Evolutionary conservation across 768 basidiomycete genomes (phyloP), one percentile per base, ranked within the genome.

Genomic region (Boletus fagicola): DNA sequence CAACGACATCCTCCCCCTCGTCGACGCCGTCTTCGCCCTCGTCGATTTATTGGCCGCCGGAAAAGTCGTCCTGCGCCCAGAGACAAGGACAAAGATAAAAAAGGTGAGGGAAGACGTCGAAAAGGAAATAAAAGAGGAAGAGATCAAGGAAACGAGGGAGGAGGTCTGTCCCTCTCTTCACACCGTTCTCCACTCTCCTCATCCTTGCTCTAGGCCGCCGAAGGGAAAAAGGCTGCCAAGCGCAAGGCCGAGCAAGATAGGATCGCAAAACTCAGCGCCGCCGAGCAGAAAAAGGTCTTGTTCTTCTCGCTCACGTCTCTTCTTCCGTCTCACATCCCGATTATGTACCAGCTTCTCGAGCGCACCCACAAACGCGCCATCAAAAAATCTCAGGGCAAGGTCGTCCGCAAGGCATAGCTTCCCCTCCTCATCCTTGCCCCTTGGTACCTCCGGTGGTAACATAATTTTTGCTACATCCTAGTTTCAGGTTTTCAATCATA

Each of bases 251-350:
- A 90, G 69, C 81, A 92, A 61, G 92, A 90, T 58, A 79, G 83
- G 61, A 70, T 92, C 42, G 77, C 87, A 35, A 85, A 83, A 66
- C 80, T 94, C 54, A 88, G 86, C 65, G 79, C 90, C 31, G 80
- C 84, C 20, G 90, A 93, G 63, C 92, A 93, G 76, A 84, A 86
- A 77, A 94, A 93, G 84, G 89, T 86, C 20, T 56, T 18, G 47
- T 54, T 30, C 22, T 56, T 35, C 15, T 38, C 42, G 44, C 26
- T 47, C 22, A 4, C n/a, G 7, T 24, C 15, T 33, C 49, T 46
- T 39, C 36, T n/a, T 12, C 6, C 28, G 45, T 12, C 53, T 64
- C 46, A 62, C 40, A 35, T 48, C 15, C 22, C 22, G 10, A 30
- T 57, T 33, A 6, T 16, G 35, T 36, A 35, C 0, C 56, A 88